Percentiles rank a stretch among this genome's conserved stretches.
Conservation (phyloP, 805 yeast species). For the Wickerhamiella kurtzmanii region DNA sequence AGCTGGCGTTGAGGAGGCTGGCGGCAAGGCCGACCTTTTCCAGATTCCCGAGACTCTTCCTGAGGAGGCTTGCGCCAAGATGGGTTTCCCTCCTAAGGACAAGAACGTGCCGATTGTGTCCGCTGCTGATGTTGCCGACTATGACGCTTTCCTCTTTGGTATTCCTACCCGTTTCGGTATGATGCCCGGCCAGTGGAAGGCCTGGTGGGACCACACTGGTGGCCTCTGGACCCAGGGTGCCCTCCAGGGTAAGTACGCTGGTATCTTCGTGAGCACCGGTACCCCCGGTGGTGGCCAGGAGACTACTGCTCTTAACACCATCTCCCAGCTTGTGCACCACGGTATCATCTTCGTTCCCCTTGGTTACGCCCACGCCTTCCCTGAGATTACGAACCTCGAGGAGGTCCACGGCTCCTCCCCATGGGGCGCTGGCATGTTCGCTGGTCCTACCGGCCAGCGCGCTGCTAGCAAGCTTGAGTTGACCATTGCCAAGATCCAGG, state of each 20-base stretch:
- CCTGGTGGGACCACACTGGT: slow-evolving; percentile 70
- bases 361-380: slow-evolving; percentile 51
- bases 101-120: slow-evolving; percentile 41
- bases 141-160: slow-evolving; percentile 68
- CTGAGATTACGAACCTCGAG: slow-evolving; percentile 39
- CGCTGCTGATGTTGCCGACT: slow-evolving; percentile 39
- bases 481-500: slow-evolving; percentile 54
- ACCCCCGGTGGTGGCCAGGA: slow-evolving; percentile 73
- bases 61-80: slow-evolving; percentile 41
- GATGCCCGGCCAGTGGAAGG: slow-evolving; percentile 60
- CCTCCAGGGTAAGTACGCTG: slow-evolving; percentile 59
- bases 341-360: slow-evolving; percentile 67
- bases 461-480: slow-evolving; percentile 49
- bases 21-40: slow-evolving; percentile 55
- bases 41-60: slow-evolving; percentile 72
- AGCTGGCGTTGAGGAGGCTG: slow-evolving; percentile 56
- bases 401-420: slow-evolving; percentile 74
- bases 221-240: slow-evolving; percentile 62
- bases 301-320: slow-evolving; percentile 41
- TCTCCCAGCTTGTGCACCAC: slow-evolving; percentile 56
- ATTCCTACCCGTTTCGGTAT: slow-evolving; percentile 70
- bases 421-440: slow-evolving; percentile 77
- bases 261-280: slow-evolving; percentile 58
- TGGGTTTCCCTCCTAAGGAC: slow-evolving; percentile 54
- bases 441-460: slow-evolving; percentile 67